Percentiles rank a stretch among this genome's conserved stretches.
phyloP scores from a whole-genome alignment of 768 basidiomycete genomes.

The Austroboletus festivus region DNA sequence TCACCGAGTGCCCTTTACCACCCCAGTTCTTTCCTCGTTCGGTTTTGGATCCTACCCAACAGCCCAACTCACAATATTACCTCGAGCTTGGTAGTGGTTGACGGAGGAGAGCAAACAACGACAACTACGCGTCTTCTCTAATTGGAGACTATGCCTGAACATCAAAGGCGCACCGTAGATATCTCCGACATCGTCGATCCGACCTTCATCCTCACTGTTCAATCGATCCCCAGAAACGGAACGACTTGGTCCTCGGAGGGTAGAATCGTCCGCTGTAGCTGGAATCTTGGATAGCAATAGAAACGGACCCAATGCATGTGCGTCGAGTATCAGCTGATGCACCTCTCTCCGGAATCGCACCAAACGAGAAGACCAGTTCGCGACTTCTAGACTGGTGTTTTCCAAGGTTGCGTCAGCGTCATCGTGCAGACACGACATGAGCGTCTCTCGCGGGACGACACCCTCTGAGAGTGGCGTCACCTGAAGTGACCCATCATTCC shows the following conservation, averaged over 20 bases:
- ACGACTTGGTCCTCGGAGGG: conserved; percentile 70
- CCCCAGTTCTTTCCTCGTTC: conserved; percentile 23
- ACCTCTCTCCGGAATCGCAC: conserved; percentile 17
- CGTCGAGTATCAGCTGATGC: conserved; percentile 19
- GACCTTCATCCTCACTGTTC: conserved; percentile 39
- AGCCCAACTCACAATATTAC: conserved; percentile 15
- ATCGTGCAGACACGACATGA: conserved; percentile 44
- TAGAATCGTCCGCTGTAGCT: conserved; percentile 71
- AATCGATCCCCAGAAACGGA: conserved; percentile 41
- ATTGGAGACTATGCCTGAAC: conserved; percentile 65
- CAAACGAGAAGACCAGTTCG: conserved; percentile 29
- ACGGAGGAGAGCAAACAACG: conserved; percentile 27
- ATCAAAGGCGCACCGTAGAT: conserved; percentile 49
- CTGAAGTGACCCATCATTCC: conserved; percentile 58
- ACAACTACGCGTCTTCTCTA: conserved; percentile 31
- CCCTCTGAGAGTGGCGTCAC: conserved; percentile 34
- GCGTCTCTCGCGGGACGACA: conserved; percentile 35
- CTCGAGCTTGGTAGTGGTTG: conserved; percentile 14
- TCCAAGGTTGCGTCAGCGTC: conserved; percentile 40
- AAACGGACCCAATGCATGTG: conserved; percentile 14
- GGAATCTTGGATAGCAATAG: conserved; percentile 49
- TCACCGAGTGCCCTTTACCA: conserved; percentile 10
- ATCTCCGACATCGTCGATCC: conserved; percentile 27
- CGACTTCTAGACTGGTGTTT: conserved; percentile 50
- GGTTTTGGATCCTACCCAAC: conserved; percentile 22